Conservation (phyloP, 345 rosid genomes). For the Murraya paniculata region DNA sequence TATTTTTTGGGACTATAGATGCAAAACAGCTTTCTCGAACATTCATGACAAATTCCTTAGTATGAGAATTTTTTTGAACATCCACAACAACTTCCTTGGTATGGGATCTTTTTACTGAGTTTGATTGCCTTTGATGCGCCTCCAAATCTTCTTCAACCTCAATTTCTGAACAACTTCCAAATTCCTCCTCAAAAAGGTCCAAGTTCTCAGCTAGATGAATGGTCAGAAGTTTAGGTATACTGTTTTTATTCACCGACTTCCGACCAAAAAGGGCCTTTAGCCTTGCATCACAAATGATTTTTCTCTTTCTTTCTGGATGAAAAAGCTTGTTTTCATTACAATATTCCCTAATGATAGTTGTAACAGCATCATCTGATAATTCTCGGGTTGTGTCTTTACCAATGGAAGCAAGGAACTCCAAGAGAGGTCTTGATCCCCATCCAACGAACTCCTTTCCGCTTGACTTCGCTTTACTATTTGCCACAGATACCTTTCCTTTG, state of each 20-base stretch:
- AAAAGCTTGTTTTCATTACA: constrained; percentile 37
- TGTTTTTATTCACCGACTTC: constrained; percentile 35
- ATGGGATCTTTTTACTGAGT: constrained; percentile 14
- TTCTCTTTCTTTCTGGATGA: constrained; percentile 37
- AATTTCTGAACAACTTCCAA: constrained; percentile 5
- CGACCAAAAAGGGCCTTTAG: constrained; percentile 39
- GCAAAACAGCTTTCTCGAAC: constrained; percentile 34
- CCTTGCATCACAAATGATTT: constrained; percentile 41
- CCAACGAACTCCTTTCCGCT: constrained; percentile 37
- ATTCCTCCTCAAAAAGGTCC: constrained; percentile 29
- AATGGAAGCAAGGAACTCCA: constrained; percentile 38
- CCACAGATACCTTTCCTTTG: not conserved
- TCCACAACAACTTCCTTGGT: not conserved
- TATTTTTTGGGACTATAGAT: constrained; percentile 36
- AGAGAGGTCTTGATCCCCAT: constrained; percentile 50
- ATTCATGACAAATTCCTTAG: constrained; percentile 21
- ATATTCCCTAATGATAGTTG: constrained; percentile 28
- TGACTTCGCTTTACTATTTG: constrained; percentile 7
- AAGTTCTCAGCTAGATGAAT: constrained; percentile 38
- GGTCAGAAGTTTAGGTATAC: constrained; percentile 29
- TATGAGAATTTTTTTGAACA: constrained; percentile 9
- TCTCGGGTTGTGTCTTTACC: constrained; percentile 34
- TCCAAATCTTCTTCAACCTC: not conserved
- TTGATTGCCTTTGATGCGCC: constrained; percentile 14
- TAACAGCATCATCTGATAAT: constrained; percentile 36